Conservation (phyloP, 129 eudicot species). For the Saussurea involucrata region DNA sequence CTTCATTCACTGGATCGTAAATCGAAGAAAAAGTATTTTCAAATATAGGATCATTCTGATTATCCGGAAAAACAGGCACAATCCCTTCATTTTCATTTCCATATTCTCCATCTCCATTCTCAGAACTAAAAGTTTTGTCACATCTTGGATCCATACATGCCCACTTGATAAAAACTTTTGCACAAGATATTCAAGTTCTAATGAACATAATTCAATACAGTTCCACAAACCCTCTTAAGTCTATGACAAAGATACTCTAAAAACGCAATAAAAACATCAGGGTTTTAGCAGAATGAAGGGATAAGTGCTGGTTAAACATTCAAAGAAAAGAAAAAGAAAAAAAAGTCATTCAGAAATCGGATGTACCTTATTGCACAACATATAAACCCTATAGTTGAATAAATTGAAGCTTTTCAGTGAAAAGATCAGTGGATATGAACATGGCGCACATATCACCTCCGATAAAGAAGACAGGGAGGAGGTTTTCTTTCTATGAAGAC, state of each 20-base stretch:
- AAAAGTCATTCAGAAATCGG: neutral
- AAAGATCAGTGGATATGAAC: neutral
- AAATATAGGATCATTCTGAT: constrained; percentile 23
- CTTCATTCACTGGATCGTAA: constrained; percentile 34
- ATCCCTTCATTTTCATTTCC: constrained; percentile 53
- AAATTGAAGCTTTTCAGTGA: constrained; percentile 7
- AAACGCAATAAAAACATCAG: constrained; percentile 5
- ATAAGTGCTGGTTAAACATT: neutral
- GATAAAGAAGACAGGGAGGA: neutral
- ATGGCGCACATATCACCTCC: neutral
- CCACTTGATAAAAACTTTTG: neutral
- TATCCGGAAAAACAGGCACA: constrained; percentile 17
- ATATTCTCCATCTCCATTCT: constrained; percentile 26
- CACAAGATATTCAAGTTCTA: neutral
- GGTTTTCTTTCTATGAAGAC: neutral
- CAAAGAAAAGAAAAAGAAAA: neutral
- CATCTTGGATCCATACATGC: constrained; percentile 55
- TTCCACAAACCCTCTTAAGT: neutral
- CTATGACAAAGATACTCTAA: neutral
- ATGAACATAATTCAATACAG: neutral
- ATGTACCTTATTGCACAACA: constrained; percentile 19
- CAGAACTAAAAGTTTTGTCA: constrained; percentile 29
- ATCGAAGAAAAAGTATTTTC: constrained; percentile 31
- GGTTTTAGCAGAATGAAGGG: neutral
- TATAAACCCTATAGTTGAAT: neutral